Evolutionary conservation across 2,329 filamentous ascomycete genomes (phyloP), one percentile per base, ranked within the genome.

Genomic region (Coniochaeta pulveracea): DNA sequence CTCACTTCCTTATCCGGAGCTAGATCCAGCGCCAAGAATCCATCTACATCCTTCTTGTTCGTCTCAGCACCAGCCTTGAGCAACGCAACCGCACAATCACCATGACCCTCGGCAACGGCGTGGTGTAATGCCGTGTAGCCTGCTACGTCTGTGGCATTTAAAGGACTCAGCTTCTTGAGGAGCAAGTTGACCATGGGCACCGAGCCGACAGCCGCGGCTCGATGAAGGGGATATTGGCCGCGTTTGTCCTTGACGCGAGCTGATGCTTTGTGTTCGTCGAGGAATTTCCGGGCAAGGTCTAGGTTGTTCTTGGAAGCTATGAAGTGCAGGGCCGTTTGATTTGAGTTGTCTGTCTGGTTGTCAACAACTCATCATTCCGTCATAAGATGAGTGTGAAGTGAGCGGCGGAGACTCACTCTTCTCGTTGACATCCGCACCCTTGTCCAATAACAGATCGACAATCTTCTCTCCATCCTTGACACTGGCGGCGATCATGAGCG

Each of bases 121-220:
- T 98, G 91, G 58, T 98, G 91, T 47, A 98, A 63, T 4, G 91
- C 80, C 16, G 91, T 96, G 52, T 83, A 77, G 1, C 89, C 89
- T 44, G 85, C 76, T 22, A 66, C 63, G 59, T 98, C 91, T 3
- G 80, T 78, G 3, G 85, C 78, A 55, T 94, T 85, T 16, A 96
- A 51, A 0, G 89, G 88, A 43, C 85, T 93, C 43, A 66, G 69
- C 45, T 83, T 72, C 47, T 83, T 74, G 11, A 95, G 61, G 10
- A 98, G 61, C 23, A 93, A 60, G 46, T 77, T 81, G 30, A 93
- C 67, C 61, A 98, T 85, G 5, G 89, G 86, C n/a, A 81, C 72
- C 4, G 81, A 89, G 6, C 93, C 93, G 4, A 86, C 75, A 3
- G 91, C 89, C 0, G 91, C 89, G 3, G 91, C 91, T 12, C 91